Base-by-base conservation (phyloP, 805 yeast species). In the Candida suzukii region DNA sequence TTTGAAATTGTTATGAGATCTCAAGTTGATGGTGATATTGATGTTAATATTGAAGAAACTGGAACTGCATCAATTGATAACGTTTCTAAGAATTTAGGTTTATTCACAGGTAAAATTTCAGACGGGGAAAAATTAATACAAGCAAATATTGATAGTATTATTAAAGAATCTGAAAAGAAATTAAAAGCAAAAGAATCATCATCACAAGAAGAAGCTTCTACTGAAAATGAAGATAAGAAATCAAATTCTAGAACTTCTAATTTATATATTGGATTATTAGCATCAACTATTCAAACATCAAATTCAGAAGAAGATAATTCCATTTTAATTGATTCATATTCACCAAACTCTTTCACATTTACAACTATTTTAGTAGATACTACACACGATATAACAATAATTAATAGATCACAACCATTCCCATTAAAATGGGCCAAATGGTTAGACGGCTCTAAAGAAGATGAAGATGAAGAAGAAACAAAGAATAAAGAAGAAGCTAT, bases 371-470 rank as follows among this genome's bases (percentile, higher is more conserved):
- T 93, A 50, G 76, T 78, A 49, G 99, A 93, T 56, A 76, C 79
- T 34, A 79, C 83, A 30, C 91, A 93, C 63, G 74, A 78, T 47
- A 77, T 93, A 47, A 73, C 81, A 8, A 73, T 87, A 35, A 71
- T 78, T 24, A 80, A 87, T 39, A 80, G 82, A 50, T 85, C 98
- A 0, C 99, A 93, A 61, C 79, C 95, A 7, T 83, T 88, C 68
- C 98, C 99, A 11, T 58, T 76, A 36, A 80, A 77, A 56, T 93
- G 99, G 99, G 82, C 88, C 10, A 67, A 76, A n/a, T 93, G 99
- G 99, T 70, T 91, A n/a, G 80, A 76, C 45, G 75, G 79, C 13
- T 58, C 59, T 46, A 16, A 32, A 24, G 27, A 24, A 13, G 53
- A 53, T 6, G 60, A 54, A 18, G 58, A 48, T 19, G 60, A 60